These are phyloP conservation scores for Diddensiella santjacobensis DNA, from an alignment of 805 yeast genomes.

Conservation along the genomic window DNA sequence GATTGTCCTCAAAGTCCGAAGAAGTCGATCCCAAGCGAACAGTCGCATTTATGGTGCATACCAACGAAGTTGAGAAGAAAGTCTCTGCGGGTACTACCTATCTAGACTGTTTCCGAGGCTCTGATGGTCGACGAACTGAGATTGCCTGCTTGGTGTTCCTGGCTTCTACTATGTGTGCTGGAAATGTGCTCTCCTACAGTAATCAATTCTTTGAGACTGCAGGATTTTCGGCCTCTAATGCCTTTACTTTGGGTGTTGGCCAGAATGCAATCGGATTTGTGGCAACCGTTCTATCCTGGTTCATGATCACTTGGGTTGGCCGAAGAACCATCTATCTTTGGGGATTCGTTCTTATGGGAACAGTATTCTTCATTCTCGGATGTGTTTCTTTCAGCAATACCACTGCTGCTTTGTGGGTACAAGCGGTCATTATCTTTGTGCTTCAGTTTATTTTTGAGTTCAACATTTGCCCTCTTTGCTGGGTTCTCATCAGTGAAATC, in stretches of 20 bases:
- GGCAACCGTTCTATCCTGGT: constrained; percentile 37
- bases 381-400: constrained; percentile 30
- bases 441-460: constrained; percentile 44
- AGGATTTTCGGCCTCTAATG: constrained; percentile 18
- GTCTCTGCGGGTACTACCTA: constrained; percentile 13
- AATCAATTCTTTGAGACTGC: constrained; percentile 52
- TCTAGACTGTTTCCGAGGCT: constrained; percentile 16
- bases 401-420: constrained; percentile 30
- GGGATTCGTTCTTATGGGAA: constrained; percentile 38
- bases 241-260: constrained; percentile 46
- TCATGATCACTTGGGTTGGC: constrained; percentile 22
- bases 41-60: constrained; percentile 34
- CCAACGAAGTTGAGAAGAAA: constrained; percentile 26
- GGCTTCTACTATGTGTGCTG: constrained; percentile 42
- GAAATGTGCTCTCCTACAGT: constrained; percentile 28
- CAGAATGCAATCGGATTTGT: constrained; percentile 45
- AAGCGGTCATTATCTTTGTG: constrained; percentile 44
- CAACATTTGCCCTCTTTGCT: constrained; percentile 43
- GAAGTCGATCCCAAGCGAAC: constrained; percentile 15
- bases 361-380: constrained; percentile 35
- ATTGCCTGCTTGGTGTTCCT: constrained; percentile 43
- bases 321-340: constrained; percentile 24
- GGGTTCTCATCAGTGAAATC: constrained; percentile 40
- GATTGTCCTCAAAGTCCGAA: constrained; percentile 30
- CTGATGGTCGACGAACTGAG: constrained; percentile 27